Evolutionary conservation across 2,329 filamentous ascomycete genomes (phyloP).

Genomic region (Scedosporium dehoogii): DNA sequence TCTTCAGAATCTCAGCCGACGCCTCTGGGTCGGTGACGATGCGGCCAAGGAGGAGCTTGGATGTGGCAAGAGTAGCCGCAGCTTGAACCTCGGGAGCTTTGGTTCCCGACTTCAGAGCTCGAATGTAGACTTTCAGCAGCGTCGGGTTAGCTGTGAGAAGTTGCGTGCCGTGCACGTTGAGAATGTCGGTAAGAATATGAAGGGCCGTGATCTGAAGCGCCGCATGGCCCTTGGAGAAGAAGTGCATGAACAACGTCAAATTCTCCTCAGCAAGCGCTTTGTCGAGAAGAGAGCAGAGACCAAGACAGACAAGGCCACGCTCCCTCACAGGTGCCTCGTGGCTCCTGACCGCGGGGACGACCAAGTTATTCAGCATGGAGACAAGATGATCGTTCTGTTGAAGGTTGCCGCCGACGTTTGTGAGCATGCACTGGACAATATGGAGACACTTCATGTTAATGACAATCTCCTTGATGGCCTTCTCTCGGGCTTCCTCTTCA

Average conservation of each 20-base stretch:
- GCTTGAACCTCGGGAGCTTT: conserved; percentile 67
- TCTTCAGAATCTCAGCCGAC: conserved; percentile 68
- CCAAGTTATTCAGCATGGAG: conserved; percentile 94
- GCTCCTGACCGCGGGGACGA: conserved; percentile 88
- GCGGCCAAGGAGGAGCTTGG: conserved; percentile 75
- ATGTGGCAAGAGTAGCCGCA: conserved; percentile 69
- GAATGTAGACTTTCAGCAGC: conserved; percentile 76
- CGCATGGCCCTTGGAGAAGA: conserved; percentile 87
- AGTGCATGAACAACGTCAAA: conserved; percentile 85
- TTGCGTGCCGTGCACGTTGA: conserved; percentile 78
- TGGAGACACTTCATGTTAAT: conserved; percentile 98
- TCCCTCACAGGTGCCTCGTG: conserved; percentile 90
- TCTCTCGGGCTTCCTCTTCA: conserved; percentile 59
- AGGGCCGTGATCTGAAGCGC: conserved; percentile 81
- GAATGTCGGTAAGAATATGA: conserved; percentile 86
- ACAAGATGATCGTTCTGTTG: conserved; percentile 88
- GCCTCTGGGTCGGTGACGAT: conserved; percentile 62
- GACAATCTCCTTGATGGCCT: conserved; percentile 82
- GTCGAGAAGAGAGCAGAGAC: conserved; percentile 83
- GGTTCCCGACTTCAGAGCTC: conserved; percentile 63
- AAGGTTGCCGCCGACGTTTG: conserved; percentile 80
- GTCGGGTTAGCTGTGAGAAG: conserved; percentile 58
- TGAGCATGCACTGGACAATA: conserved; percentile 94
- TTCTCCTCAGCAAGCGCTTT: conserved; percentile 89
- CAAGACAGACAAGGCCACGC: conserved; percentile 78